Percentiles rank a stretch among this genome's conserved stretches.
Evolutionary conservation across 768 basidiomycete species (phyloP).

Genomic region (Pleurotus cornucopiae): DNA sequence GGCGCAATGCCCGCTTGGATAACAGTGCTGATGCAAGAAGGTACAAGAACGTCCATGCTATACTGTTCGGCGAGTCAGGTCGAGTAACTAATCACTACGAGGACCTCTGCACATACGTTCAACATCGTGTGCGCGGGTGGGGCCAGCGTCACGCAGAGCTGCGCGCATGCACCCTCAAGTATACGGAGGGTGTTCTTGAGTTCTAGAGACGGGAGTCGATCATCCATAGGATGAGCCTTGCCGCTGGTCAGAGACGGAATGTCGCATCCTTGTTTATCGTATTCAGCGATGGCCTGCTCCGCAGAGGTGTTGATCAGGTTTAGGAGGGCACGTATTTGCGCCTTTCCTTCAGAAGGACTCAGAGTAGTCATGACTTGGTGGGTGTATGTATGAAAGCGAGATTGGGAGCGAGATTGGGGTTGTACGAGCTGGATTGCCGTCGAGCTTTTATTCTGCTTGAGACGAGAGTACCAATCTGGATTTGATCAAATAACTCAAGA

Average conservation of each 20-base stretch:
- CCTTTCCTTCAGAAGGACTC: neutral
- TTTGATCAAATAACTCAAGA: too few relatives aligned
- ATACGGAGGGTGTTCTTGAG: conserved; percentile 13
- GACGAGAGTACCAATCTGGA: too few relatives aligned
- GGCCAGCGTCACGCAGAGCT: conserved; percentile 15
- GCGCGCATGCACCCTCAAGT: conserved; percentile 18
- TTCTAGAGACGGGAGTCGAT: conserved; percentile 1
- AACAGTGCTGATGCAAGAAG: neutral
- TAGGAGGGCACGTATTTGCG: conserved; percentile 25
- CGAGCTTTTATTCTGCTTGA: too few relatives aligned
- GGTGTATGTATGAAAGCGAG: too few relatives aligned
- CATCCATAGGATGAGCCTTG: conserved; percentile 8
- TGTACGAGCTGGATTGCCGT: too few relatives aligned
- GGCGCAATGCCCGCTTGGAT: conserved; percentile 2
- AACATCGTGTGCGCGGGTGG: conserved; percentile 13
- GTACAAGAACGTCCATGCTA: neutral
- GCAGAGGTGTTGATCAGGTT: conserved; percentile 24
- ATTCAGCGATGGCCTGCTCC: conserved; percentile 13
- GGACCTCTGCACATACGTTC: conserved; percentile 11
- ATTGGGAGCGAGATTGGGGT: too few relatives aligned
- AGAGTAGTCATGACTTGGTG: too few relatives aligned
- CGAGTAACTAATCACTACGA: neutral
- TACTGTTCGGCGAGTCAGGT: neutral
- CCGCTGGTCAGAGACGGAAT: conserved; percentile 10
- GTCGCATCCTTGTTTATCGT: conserved; percentile 10